Conservation (phyloP, 2,329 filamentous ascomycete species). For the Colletotrichum tropicicola region DNA sequence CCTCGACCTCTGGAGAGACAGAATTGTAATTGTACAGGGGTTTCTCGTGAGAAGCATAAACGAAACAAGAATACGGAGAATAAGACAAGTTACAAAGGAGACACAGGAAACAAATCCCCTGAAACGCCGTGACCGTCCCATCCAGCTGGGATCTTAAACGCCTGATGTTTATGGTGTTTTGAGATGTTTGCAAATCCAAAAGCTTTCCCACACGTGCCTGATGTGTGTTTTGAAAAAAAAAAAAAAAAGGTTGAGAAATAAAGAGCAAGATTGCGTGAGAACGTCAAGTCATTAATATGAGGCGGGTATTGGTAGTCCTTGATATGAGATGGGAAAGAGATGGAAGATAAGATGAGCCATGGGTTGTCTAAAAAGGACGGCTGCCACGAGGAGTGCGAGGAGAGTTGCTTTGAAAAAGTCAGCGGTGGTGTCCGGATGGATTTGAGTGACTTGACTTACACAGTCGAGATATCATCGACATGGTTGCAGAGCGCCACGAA, state of each 20-base stretch:
- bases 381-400: slow-evolving; percentile 52
- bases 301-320: slow-evolving; percentile 10
- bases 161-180: slow-evolving; percentile 28
- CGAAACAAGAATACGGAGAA: slow-evolving; percentile 5
- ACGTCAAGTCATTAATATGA: slow-evolving; percentile 36
- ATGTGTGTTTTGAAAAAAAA: background rate
- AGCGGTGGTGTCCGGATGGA: background rate
- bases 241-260: background rate
- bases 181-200: slow-evolving; percentile 2
- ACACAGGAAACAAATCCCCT: slow-evolving; percentile 24
- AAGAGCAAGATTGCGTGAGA: slow-evolving; percentile 10
- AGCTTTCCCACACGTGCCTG: background rate
- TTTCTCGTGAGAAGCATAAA: slow-evolving; percentile 28
- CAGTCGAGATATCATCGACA: slow-evolving; percentile 74
- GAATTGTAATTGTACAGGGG: slow-evolving; percentile 45
- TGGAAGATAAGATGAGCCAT: background rate
- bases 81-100: background rate
- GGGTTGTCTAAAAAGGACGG: slow-evolving; percentile 37
- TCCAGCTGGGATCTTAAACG: background rate
- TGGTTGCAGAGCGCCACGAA: slow-evolving; percentile 95
- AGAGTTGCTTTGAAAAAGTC: slow-evolving; percentile 38
- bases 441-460: slow-evolving; percentile 53
- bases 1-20: slow-evolving; percentile 32
- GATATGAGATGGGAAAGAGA: background rate
- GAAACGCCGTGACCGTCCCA: slow-evolving; percentile 2